Evolutionary conservation across 805 yeast species (phyloP).

Genomic region (Candida ficus): DNA sequence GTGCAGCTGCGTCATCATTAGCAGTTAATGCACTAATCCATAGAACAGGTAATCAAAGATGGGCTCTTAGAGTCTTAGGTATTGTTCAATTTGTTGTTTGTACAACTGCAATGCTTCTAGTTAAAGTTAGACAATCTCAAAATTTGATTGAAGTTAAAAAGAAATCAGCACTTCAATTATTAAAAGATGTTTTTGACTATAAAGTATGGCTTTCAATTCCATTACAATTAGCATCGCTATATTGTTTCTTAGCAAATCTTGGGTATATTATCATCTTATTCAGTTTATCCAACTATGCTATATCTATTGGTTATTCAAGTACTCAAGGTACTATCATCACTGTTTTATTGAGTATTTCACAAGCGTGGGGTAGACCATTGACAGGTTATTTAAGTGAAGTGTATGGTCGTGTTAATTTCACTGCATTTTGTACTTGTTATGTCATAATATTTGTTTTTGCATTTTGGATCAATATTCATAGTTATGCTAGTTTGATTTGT

Average conservation of each 20-base stretch:
- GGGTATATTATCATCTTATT: slow-evolving; percentile 41
- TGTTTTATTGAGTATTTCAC: slow-evolving; percentile 42
- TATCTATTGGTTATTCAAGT: slow-evolving; percentile 40
- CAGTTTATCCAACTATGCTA: slow-evolving; percentile 43
- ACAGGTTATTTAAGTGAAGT: slow-evolving; percentile 42
- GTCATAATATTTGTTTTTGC: slow-evolving; percentile 35
- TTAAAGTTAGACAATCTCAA: slow-evolving; percentile 40
- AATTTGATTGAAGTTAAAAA: slow-evolving; percentile 17
- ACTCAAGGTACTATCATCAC: slow-evolving; percentile 40
- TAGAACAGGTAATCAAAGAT: slow-evolving; percentile 37
- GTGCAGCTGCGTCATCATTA: slow-evolving; percentile 42
- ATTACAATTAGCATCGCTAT: slow-evolving; percentile 30
- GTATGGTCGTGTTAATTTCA: slow-evolving; percentile 42
- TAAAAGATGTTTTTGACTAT: slow-evolving; percentile 32
- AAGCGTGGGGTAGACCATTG: slow-evolving; percentile 43
- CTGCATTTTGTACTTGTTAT: slow-evolving; percentile 32
- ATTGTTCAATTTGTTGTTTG: slow-evolving; percentile 35
- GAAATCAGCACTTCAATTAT: slow-evolving; percentile 14
- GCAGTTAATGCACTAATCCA: slow-evolving; percentile 37
- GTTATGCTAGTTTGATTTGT: slow-evolving; percentile 35
- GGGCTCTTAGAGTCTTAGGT: slow-evolving; percentile 44
- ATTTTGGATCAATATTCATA: slow-evolving; percentile 45
- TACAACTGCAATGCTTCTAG: slow-evolving; percentile 34
- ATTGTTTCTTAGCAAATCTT: slow-evolving; percentile 33
- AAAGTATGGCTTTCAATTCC: slow-evolving; percentile 28